These are phyloP conservation scores for Pistacia atlantica DNA, from an alignment of 345 rosid genomes.

Conservation along the genomic window DNA sequence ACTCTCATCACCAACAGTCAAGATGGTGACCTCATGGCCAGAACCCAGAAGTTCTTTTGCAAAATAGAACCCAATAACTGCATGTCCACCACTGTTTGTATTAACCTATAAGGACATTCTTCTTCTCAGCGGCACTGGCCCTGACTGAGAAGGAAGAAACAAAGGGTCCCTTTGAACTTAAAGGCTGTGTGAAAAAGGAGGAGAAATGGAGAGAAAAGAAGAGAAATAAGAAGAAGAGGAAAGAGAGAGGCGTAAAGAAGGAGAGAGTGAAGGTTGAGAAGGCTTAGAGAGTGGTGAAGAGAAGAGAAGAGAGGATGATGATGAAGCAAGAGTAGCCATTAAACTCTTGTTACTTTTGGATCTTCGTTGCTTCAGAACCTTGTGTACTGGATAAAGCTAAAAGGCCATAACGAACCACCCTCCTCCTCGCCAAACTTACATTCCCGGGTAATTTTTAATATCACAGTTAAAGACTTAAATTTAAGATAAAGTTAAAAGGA, in stretches of 20 bases:
- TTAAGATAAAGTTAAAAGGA: not conserved
- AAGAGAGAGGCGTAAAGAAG: constrained; percentile 30
- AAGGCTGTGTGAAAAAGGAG: constrained; percentile 31
- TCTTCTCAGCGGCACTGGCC: constrained; percentile 64
- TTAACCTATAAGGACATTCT: constrained; percentile 87
- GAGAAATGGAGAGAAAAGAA: constrained; percentile 35
- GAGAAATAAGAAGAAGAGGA: constrained; percentile 28
- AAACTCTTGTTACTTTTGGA: constrained; percentile 9
- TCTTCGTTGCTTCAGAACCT: constrained; percentile 32
- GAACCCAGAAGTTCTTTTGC: constrained; percentile 83
- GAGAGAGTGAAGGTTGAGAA: constrained; percentile 32
- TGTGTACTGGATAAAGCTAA: constrained; percentile 25
- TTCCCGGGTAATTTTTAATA: constrained; percentile 1
- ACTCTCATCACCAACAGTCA: constrained; percentile 81
- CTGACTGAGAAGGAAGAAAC: constrained; percentile 45
- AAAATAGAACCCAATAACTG: constrained; percentile 86
- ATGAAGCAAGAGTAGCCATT: constrained; percentile 59
- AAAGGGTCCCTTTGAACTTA: constrained; percentile 21
- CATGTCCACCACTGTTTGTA: constrained; percentile 88
- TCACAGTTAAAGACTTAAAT: too few relatives aligned
- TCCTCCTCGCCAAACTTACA: not conserved
- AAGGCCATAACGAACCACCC: constrained; percentile 2
- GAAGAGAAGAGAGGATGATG: constrained; percentile 37
- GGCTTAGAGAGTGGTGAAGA: constrained; percentile 31
- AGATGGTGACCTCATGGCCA: constrained; percentile 73